A percentile compares a stretch with the other conserved stretches of the same genome.
Conservation (phyloP, 1,139 yeast genomes). For the Hanseniaspora gamundiae region DNA sequence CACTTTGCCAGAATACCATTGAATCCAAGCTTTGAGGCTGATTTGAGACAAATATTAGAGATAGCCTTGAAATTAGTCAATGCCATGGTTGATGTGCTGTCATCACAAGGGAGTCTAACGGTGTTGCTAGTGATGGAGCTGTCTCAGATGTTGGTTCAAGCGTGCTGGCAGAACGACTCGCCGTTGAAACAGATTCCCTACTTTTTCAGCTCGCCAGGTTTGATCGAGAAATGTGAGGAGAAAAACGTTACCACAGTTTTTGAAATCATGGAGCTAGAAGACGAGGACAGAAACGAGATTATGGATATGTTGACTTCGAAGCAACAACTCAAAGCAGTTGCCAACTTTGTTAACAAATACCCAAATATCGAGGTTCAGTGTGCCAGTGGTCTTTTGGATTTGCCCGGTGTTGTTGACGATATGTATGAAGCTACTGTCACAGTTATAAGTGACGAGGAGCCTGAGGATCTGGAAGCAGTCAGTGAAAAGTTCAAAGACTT, state of each 20-base stretch:
- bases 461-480: slow-evolving; percentile 51
- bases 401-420: slow-evolving; percentile 32
- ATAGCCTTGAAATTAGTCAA: slow-evolving; percentile 41
- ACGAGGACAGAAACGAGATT: slow-evolving; percentile 56
- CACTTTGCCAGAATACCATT: slow-evolving; percentile 57
- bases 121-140: slow-evolving; percentile 80
- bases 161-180: slow-evolving; percentile 70
- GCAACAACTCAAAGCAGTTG: slow-evolving; percentile 46
- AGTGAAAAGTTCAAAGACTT: slow-evolving; percentile 43
- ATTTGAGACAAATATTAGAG: slow-evolving; percentile 40
- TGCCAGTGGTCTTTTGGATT: slow-evolving; percentile 30
- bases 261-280: slow-evolving; percentile 80
- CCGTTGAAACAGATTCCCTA: slow-evolving; percentile 77
- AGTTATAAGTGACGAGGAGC: slow-evolving; percentile 62
- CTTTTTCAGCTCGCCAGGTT: slow-evolving; percentile 33
- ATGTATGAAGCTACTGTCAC: slow-evolving; percentile 38
- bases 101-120: slow-evolving; percentile 70
- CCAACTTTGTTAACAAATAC: slow-evolving; percentile 77
- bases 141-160: slow-evolving; percentile 82
- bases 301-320: slow-evolving; percentile 40
- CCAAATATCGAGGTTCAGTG: slow-evolving; percentile 73
- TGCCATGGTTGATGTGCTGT: slow-evolving; percentile 62
- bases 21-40: slow-evolving; percentile 48
- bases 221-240: slow-evolving; percentile 46
- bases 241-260: slow-evolving; percentile 57